phyloP scores from a whole-genome alignment of 1,139 yeast species.

The Kurtzmaniella quercitrusa region DNA sequence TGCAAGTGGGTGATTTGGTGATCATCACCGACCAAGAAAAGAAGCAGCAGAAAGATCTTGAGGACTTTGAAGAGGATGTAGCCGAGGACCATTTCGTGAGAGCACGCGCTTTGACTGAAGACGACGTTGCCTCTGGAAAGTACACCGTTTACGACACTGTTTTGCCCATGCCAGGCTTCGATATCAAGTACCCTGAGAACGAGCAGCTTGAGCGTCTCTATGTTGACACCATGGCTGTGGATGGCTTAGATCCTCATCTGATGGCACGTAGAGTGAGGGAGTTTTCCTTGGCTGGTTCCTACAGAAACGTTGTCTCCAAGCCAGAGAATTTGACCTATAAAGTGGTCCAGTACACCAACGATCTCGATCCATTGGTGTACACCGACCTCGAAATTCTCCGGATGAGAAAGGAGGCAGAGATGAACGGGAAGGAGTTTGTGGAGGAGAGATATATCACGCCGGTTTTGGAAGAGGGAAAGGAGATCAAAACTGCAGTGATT shows the following conservation, averaged over 20 bases:
- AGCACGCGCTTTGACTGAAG: constrained; percentile 69
- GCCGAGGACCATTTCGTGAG: constrained; percentile 49
- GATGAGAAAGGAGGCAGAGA: constrained; percentile 33
- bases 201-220: constrained; percentile 59
- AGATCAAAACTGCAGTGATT: constrained; percentile 60
- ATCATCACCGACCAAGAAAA: constrained; percentile 32
- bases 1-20: constrained; percentile 83
- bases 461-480: constrained; percentile 30
- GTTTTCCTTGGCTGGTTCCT: constrained; percentile 88
- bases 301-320: constrained; percentile 68
- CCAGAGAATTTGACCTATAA: constrained; percentile 65
- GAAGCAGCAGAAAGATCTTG: constrained; percentile 39
- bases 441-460: constrained; percentile 25
- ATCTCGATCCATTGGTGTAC: constrained; percentile 66
- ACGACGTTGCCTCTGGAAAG: constrained; percentile 58
- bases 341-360: constrained; percentile 56
- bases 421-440: constrained; percentile 13
- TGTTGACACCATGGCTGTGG: constrained; percentile 69
- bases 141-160: constrained; percentile 80
- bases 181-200: constrained; percentile 75
- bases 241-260: constrained; percentile 75
- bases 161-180: constrained; percentile 93
- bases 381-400: constrained; percentile 75
- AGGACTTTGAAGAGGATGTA: constrained; percentile 60
- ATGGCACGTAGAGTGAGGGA: constrained; percentile 86